Evolutionary conservation across 805 yeast species (phyloP), one percentile per base, ranked within the genome.

Genomic region (Candida argentea): DNA sequence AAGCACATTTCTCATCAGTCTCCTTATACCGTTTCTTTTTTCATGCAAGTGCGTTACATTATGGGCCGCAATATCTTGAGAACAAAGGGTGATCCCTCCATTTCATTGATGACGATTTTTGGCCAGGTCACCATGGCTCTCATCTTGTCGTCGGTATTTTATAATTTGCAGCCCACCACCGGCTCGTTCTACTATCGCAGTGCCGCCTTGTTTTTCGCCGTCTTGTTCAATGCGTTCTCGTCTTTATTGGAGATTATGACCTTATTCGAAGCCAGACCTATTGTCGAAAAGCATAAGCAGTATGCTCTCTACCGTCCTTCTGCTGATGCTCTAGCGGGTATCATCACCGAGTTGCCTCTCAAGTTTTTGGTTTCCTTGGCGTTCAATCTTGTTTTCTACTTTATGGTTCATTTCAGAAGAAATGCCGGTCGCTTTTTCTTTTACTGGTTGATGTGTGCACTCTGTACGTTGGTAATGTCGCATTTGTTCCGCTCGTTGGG

Each of bases 161-260:
- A 69, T 50, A 70, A 73, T 38, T 42, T 71, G 37, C 49, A 46
- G 36, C 28, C 45, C 11, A 46, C 46, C 16, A 67, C 81, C 1
- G 50, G 42, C 1, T 62, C 73, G 2, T 67, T 75, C 38, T 73
- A 64, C 46, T 60, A 54, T 40, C 58, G 85, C 44, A 67, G 75
- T 40, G 73, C 84, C 23, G 66, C 76, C 25, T 57, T 80, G 62
- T 81, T 80, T 54, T 76, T 76, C 48, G 76, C 79, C 14, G 62
- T 71, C 25, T 56, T 75, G 43, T 75, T 73, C 50, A 74, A 74
- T 45, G 73, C 80, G 9, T 70, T 75, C 42, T 58, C 76, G 11
- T 73, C 77, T 11, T 46, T 75, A 34, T 55, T 73, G 42, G 84
- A 76, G 50, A 63, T 76, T 33, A 57, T 70, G 49, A 42, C 71